Percentiles rank a stretch among this genome's conserved stretches.
These are phyloP conservation scores for Rubia tinctorum DNA, from an alignment of 305 asterid genomes.

Conservation along the genomic window DNA sequence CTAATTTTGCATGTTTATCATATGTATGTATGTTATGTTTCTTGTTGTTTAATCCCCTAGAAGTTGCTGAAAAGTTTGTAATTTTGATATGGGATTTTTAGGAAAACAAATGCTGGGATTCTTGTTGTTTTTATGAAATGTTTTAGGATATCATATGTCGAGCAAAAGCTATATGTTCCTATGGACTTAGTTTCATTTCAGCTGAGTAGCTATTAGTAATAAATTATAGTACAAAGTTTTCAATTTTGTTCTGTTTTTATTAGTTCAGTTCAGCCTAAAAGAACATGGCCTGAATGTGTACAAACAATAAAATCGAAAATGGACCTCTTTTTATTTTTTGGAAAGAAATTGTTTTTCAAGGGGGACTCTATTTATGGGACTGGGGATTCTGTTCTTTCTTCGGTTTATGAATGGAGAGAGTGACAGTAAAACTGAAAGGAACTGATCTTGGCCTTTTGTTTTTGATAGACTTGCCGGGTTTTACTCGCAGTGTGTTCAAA, in stretches of 20 bases:
- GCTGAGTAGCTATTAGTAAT: background rate
- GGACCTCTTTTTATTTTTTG: background rate
- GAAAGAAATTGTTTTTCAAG: background rate
- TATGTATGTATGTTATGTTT: background rate
- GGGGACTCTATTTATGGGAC: background rate
- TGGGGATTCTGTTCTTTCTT: background rate
- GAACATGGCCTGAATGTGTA: background rate
- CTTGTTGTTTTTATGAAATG: background rate
- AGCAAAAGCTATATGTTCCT: background rate
- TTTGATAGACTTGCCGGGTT: slow-evolving; percentile 80
- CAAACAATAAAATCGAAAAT: background rate
- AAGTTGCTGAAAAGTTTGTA: background rate
- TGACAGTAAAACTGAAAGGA: background rate
- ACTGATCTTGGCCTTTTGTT: slow-evolving; percentile 18
- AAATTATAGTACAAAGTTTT: background rate
- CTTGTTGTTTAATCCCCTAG: background rate
- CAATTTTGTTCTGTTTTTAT: background rate
- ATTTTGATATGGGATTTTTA: background rate
- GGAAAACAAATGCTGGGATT: background rate
- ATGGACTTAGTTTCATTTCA: background rate
- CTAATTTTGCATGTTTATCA: background rate
- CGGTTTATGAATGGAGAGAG: background rate
- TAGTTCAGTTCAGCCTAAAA: background rate
- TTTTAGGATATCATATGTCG: background rate
- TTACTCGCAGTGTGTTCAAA: slow-evolving; percentile 85